A percentile compares a stretch with the other conserved stretches of the same genome.
phyloP scores from a whole-genome alignment of 306 rosid genomes.

The Cucurbita argyrosperma region DNA sequence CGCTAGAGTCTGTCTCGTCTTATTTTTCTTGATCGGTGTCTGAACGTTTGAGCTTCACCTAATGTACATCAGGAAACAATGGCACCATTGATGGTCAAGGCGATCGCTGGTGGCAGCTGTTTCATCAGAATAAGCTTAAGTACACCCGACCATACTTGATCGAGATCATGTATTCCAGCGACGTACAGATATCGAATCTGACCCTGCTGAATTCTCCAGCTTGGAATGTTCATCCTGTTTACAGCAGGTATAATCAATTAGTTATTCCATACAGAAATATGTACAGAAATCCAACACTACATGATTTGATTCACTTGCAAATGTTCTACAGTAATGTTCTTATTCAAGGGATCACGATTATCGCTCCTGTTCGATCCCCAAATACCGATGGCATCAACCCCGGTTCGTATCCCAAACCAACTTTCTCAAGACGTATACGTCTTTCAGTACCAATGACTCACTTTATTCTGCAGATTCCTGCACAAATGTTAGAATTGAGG shows the following conservation, averaged over 20 bases:
- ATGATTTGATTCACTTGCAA: not conserved
- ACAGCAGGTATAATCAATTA: slow-evolving; percentile 23
- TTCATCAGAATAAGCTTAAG: slow-evolving; percentile 35
- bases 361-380: slow-evolving; percentile 35
- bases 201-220: slow-evolving; percentile 32
- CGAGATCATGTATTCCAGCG: slow-evolving; percentile 20
- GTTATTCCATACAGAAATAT: not conserved
- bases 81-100: slow-evolving; percentile 42
- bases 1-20: not conserved
- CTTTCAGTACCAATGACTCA: not conserved
- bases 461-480: slow-evolving; percentile 23
- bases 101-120: slow-evolving; percentile 32
- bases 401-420: slow-evolving; percentile 10
- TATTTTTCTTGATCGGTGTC: not conserved
- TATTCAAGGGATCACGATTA: slow-evolving; percentile 31
- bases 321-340: slow-evolving; percentile 20
- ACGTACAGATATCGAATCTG: slow-evolving; percentile 24
- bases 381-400: slow-evolving; percentile 42
- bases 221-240: slow-evolving; percentile 40
- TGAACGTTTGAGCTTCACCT: not conserved
- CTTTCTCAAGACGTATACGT: not conserved
- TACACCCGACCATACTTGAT: slow-evolving; percentile 36
- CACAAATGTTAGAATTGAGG: slow-evolving; percentile 35
- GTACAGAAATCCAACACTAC: not conserved
- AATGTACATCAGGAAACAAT: slow-evolving; percentile 18